phyloP scores from a whole-genome alignment of 352 stramenopile genomes.

The Phytophthora fragariaefolia region DNA sequence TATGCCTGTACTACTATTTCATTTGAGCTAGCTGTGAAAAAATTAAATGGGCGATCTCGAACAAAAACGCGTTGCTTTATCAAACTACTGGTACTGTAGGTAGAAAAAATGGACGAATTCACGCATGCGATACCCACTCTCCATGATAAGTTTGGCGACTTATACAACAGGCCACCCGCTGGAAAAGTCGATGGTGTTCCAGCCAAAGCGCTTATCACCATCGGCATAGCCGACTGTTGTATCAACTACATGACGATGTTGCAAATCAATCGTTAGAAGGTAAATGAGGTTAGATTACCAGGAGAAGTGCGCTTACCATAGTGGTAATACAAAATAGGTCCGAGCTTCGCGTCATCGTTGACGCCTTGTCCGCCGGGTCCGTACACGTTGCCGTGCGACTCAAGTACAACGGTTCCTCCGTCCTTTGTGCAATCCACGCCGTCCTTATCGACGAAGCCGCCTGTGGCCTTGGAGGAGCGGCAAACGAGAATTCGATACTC shows the following conservation, averaged over 20 bases:
- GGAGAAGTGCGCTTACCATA: slow-evolving; percentile 39
- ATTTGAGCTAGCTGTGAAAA: too few relatives aligned
- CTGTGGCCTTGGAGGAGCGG: slow-evolving; percentile 40
- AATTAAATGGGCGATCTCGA: too few relatives aligned
- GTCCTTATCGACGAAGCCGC: slow-evolving; percentile 46
- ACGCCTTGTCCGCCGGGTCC: slow-evolving; percentile 52
- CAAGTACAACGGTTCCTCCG: slow-evolving; percentile 48
- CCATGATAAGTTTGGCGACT: slow-evolving; percentile 7
- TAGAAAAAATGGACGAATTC: background rate
- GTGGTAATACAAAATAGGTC: slow-evolving; percentile 62
- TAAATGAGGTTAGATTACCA: too few relatives aligned
- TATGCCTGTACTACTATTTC: too few relatives aligned
- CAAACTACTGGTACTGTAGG: too few relatives aligned
- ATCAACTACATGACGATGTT: too few relatives aligned
- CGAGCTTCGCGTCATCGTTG: slow-evolving; percentile 48
- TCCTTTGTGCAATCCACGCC: slow-evolving; percentile 40
- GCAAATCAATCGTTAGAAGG: too few relatives aligned
- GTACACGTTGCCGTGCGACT: slow-evolving; percentile 49
- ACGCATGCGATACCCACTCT: too few relatives aligned
- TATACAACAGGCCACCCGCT: slow-evolving; percentile 53
- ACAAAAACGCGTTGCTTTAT: too few relatives aligned
- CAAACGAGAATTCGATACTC: slow-evolving; percentile 60
- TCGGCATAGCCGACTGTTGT: slow-evolving; percentile 50
- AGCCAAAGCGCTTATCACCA: slow-evolving; percentile 55
- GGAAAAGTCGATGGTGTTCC: slow-evolving; percentile 55